Conservation (phyloP, 2,329 filamentous ascomycete species). For the Bertia moriformis region DNA sequence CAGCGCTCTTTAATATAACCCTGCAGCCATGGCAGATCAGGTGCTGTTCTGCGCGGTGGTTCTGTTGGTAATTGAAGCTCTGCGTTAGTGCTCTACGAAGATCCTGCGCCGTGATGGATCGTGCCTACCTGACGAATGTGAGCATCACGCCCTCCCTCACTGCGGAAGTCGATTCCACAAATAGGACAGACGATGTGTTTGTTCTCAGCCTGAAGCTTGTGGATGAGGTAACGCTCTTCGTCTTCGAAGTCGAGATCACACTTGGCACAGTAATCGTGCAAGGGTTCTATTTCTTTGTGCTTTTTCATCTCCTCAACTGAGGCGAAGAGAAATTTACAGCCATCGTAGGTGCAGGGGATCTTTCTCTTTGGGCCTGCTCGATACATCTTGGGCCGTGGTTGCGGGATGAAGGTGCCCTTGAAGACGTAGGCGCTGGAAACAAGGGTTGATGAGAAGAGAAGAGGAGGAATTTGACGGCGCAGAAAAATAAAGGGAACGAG, state of each 20-base stretch:
- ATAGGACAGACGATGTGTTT: constrained; percentile 1
- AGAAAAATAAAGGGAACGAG: no score
- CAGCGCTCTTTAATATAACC: constrained; percentile 18
- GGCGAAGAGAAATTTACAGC: not conserved
- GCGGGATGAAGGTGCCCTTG: no score
- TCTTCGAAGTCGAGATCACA: not conserved
- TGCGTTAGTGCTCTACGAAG: no score
- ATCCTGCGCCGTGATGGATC: no score
- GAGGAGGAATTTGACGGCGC: no score
- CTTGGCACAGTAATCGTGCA: not conserved
- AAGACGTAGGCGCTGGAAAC: no score
- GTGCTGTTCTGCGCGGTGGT: constrained; percentile 21
- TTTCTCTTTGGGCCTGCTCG: no score
- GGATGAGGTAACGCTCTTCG: not conserved
- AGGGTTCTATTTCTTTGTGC: not conserved
- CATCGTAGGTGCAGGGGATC: not conserved
- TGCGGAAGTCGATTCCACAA: not conserved
- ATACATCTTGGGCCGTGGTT: no score
- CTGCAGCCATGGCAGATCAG: constrained; percentile 31
- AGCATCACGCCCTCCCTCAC: no score
- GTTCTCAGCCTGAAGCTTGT: not conserved
- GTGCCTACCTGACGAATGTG: constrained; percentile 9
- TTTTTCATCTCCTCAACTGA: not conserved
- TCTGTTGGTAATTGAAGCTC: no score
- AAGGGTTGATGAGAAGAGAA: no score